Evolutionary conservation across 1,284 basidiomycete species (phyloP), one percentile per base, ranked within the genome.

Genomic region (Boletellus sp.): DNA sequence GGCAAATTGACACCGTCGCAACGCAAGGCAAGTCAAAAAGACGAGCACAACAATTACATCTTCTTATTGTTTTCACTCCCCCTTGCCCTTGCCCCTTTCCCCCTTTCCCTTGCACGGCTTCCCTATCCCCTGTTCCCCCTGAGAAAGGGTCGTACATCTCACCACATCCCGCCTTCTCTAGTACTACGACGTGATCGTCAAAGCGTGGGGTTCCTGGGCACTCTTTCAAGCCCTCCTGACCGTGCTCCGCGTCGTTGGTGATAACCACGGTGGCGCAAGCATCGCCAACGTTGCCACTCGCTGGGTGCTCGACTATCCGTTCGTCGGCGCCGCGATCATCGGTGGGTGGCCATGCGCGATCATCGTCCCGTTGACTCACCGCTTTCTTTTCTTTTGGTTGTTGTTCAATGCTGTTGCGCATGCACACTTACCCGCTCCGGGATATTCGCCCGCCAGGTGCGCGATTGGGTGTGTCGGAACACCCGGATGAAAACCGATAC

Each of bases 161-260:
- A 32, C 6, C 30, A 32, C 13, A 13, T 32, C 5, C 13, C 30
- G n/a, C 30, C 30, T 32, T 32, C 30, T 33, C n/a, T 61, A 91
- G 89, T 91, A 91, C 66, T 81, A 90, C 40, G 89, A 91, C 59
- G 81, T 89, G 74, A 91, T 91, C 58, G 62, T 86, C 50, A 82
- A 80, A 56, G 86, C 80, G 0, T 91, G 89, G 89, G 89, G 88
- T 2, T 74, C 70, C 49, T 91, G 89, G 89, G 58, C 73, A 12
- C 77, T 90, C 35, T 90, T 91, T 66, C 89, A 91, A 65, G 61
- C 71, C 0, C 76, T 91, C 0, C 71, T 91, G 39, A 41, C 62
- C 8, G 77, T 78, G 40, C 74, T 91, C 33, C 79, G 82, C 30
- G 59, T 56, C n/a, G 81, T 91, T 54, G 88, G 81, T 8, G 79